phyloP scores from a whole-genome alignment of 2,329 filamentous ascomycete genomes.

The Mycogone perniciosa region DNA sequence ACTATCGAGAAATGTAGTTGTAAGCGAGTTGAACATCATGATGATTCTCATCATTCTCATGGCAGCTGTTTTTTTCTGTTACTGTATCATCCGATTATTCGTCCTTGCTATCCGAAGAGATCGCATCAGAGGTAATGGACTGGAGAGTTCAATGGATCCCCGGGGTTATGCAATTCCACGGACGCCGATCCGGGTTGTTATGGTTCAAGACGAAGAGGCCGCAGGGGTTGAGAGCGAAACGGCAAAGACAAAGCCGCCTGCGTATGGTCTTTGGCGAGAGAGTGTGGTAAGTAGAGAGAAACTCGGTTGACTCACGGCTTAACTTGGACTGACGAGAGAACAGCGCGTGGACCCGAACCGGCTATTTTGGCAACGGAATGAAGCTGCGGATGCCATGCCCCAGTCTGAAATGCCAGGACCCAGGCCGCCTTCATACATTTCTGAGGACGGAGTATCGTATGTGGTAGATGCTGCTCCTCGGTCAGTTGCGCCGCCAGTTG shows the following conservation, averaged over 20 bases:
- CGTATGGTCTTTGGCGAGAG: conserved; percentile 78
- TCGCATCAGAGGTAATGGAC: conserved; percentile 11
- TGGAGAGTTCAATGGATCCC: conserved; percentile 41
- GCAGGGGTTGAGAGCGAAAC: conserved; percentile 49
- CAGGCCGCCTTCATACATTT: conserved; percentile 69
- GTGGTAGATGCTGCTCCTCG: conserved; percentile 60
- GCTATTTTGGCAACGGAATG: conserved; percentile 71
- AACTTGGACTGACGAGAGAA: conserved; percentile 4
- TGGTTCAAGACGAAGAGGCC: conserved; percentile 68
- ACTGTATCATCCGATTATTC: conserved; percentile 67
- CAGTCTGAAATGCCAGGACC: conserved; percentile 22
- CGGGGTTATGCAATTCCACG: conserved; percentile 64
- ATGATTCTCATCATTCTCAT: conserved; percentile 72
- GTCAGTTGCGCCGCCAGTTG: conserved; percentile 51
- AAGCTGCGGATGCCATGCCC: conserved; percentile 25
- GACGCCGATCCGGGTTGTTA: conserved; percentile 68
- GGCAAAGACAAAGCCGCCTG: conserved; percentile 62
- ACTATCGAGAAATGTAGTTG: conserved; percentile 56
- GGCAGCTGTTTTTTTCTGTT: conserved; percentile 72
- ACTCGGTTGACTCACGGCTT: neutral
- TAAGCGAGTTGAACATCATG: conserved; percentile 70
- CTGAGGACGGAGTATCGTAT: conserved; percentile 68
- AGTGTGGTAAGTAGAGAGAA: conserved; percentile 60
- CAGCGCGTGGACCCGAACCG: conserved; percentile 73
- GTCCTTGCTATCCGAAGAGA: conserved; percentile 54